Base-by-base conservation (phyloP, 441 rosid species). In the Omphalea diandra region DNA sequence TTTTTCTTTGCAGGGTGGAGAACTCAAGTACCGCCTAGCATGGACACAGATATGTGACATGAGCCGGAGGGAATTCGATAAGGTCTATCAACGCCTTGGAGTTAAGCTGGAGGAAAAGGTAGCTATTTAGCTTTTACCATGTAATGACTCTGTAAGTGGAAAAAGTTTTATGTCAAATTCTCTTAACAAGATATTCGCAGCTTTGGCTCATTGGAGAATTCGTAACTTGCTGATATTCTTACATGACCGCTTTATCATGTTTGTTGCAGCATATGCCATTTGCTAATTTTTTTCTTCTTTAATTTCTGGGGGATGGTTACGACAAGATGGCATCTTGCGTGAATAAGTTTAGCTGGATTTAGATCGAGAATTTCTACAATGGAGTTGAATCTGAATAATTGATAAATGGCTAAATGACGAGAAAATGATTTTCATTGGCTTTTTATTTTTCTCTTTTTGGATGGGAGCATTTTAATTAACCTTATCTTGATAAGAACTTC, bases 41-140 rank as follows among this genome's bases (percentile, higher is more conserved):
- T 94, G 98, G 98, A 73, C 84, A 2, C 86, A 81, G 65, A 87
- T 94, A 22, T 92, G 98, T 87, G 97, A 90, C 50, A 87, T 90
- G 65, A 94, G 98, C 81, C 81, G 97, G 77, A 84, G 65, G 43
- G 98, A 90, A 73, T 93, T 88, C 73, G 84, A 82, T 50, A 84
- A 76, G 83, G 96, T 91, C 67, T 90, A 90, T 73, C 78, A 84
- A 58, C 81, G 90, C 70, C 97, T 93, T 72, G 84, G 81, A 75
- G 89, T 93, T 71, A 77, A 82, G 65, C 76, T 93, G 55, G 98
- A 91, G 85, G 96, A 90, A 78, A 90, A 85, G 91, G 98, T 93
- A 76, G 52, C 47, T 14, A 1, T 54, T 61, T 18, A 20, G 22
- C 22, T 61, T 32, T 69, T 27, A 57, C 20, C 44, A 18, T 14